Conservation (phyloP, 2,329 filamentous ascomycete genomes). For the Fusarium anthophilum region DNA sequence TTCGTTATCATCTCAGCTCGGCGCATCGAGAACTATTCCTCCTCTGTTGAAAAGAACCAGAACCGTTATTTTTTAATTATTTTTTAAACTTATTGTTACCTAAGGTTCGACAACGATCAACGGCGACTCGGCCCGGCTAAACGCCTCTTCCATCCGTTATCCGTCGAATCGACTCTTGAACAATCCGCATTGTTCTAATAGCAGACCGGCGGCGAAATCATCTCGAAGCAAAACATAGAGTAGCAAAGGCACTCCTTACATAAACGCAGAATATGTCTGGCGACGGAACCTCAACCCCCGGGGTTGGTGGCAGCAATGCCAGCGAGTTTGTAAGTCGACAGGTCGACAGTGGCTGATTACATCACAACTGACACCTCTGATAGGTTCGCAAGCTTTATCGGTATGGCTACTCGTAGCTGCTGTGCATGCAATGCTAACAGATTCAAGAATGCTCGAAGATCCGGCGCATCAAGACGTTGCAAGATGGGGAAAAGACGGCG, state of each 20-base stretch:
- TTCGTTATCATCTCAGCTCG: slow-evolving; percentile 9
- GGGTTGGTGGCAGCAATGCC: slow-evolving; percentile 74
- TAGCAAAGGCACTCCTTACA: neutral
- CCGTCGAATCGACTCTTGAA: slow-evolving; percentile 14
- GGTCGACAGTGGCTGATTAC: neutral
- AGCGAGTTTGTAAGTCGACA: slow-evolving; percentile 87
- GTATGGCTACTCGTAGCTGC: slow-evolving; percentile 59
- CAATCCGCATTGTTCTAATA: slow-evolving; percentile 7
- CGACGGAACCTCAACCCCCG: slow-evolving; percentile 47
- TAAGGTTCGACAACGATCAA: slow-evolving; percentile 11
- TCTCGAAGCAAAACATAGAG: neutral
- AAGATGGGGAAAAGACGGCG: slow-evolving; percentile 92
- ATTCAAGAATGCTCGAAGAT: slow-evolving; percentile 83
- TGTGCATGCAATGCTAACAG: slow-evolving; percentile 19
- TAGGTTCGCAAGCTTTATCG: slow-evolving; percentile 99
- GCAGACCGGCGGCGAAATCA: neutral
- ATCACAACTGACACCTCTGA: slow-evolving; percentile 41
- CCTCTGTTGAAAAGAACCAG: neutral
- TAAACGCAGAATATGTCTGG: slow-evolving; percentile 45
- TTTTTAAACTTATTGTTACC: neutral
- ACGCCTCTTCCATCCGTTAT: slow-evolving; percentile 24
- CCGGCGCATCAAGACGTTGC: slow-evolving; percentile 92
- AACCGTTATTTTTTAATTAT: neutral
- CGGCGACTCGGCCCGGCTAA: slow-evolving; percentile 28
- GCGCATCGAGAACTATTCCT: slow-evolving; percentile 11